phyloP scores from a whole-genome alignment of 495 filamentous ascomycete species.

The Aspergillus panamensis region DNA sequence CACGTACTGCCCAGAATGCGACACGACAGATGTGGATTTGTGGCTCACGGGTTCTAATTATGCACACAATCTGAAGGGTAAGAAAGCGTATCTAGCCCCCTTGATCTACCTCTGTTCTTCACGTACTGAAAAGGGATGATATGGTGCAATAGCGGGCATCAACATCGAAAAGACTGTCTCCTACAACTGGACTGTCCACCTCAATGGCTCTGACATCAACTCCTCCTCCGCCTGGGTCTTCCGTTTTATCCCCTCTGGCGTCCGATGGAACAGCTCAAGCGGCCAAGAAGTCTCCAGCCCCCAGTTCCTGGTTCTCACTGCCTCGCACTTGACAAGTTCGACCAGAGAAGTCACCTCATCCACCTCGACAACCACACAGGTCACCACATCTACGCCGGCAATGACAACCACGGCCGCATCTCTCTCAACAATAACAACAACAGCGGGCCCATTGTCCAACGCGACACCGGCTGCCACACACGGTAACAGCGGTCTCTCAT shows the following conservation, averaged over 20 bases:
- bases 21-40: neutral
- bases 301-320: neutral
- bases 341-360: neutral
- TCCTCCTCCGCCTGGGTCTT: neutral
- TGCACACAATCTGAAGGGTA: neutral
- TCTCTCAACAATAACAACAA: no score
- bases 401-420: neutral
- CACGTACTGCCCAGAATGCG: neutral
- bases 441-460: neutral
- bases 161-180: neutral
- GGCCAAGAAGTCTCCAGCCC: neutral
- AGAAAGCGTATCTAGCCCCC: neutral
- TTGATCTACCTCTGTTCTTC: neutral
- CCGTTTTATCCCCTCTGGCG: slow-evolving; percentile 1
- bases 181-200: neutral
- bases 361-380: neutral
- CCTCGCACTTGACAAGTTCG: neutral
- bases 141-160: neutral
- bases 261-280: neutral
- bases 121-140: neutral
- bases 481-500: neutral
- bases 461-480: neutral
- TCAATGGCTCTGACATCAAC: neutral
- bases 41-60: neutral
- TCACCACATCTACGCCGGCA: neutral